A percentile compares a stretch with the other conserved stretches of the same genome.
Conservation (phyloP, 345 rosid genomes). For the Microthlaspi erraticum region DNA sequence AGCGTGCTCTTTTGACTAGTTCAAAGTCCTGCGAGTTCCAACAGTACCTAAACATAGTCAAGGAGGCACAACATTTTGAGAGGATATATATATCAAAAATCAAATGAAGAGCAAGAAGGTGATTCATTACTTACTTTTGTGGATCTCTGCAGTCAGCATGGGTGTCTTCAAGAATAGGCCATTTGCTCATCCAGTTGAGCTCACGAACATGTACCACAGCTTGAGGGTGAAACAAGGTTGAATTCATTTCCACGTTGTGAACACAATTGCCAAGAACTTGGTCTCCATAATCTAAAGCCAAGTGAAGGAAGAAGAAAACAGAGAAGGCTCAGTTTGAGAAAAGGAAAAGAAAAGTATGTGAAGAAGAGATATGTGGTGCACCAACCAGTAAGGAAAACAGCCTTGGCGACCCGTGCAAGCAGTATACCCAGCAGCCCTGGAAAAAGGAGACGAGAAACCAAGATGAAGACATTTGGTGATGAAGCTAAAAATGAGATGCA, state of each 20-base stretch:
- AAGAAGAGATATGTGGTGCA: slow-evolving; percentile 2
- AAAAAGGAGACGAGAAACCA: slow-evolving; percentile 22
- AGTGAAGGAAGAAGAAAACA: slow-evolving; percentile 3
- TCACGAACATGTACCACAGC: slow-evolving; percentile 65
- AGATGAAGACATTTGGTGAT: neutral
- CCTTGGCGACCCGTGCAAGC: slow-evolving; percentile 70
- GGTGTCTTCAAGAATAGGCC: slow-evolving; percentile 61
- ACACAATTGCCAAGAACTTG: slow-evolving; percentile 74
- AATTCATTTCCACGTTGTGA: slow-evolving; percentile 58
- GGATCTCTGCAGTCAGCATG: slow-evolving; percentile 36
- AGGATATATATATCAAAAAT: neutral
- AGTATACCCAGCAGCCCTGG: slow-evolving; percentile 77
- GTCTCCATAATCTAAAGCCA: slow-evolving; percentile 58
- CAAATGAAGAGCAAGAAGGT: slow-evolving; percentile 18
- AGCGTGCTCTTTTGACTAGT: slow-evolving; percentile 34
- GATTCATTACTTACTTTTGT: slow-evolving; percentile 53
- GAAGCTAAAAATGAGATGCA: neutral
- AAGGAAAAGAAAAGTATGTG: neutral
- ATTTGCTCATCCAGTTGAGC: slow-evolving; percentile 73
- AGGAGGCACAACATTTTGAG: neutral
- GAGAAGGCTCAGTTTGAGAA: neutral
- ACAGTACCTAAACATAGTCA: slow-evolving; percentile 31
- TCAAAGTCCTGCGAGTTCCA: slow-evolving; percentile 45
- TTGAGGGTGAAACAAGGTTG: slow-evolving; percentile 48
- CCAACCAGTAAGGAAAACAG: slow-evolving; percentile 85